Evolutionary conservation across 2,329 filamentous ascomycete species (phyloP), one percentile per base, ranked within the genome.

Genomic region (Penicillium sumatraense): DNA sequence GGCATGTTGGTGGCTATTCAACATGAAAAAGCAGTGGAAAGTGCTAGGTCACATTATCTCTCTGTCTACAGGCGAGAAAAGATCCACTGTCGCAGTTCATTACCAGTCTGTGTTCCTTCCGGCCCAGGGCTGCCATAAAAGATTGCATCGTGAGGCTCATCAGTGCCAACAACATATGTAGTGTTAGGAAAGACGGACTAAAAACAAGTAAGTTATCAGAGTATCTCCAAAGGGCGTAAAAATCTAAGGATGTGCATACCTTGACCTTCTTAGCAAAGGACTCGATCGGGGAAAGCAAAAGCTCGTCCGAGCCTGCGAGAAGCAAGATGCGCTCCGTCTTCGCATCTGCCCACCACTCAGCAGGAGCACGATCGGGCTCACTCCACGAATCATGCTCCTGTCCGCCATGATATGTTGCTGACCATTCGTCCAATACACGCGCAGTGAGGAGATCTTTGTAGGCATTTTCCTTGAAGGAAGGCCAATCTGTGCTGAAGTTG

Each of bases 241-340:
- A 23, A 11, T 23, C 36, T 6, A 5, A 26, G n/a, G 8, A 44
- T 11, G 8, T n/a, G 42, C 62, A 41, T 60, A 72, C 70, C 68
- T 68, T 66, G 3, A 73, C 53, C 54, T 66, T 72, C 50, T 70
- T 61, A 33, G 57, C 71, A 62, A 74, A 72, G 18, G 52, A 60
- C 20, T 68, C 63, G 58, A 74, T 66, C 2, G 54, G 46, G n/a
- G 64, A 66, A 26, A 84, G 70, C 31, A 87, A 58, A 11, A 85
- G 68, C 72, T 87, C 84, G 49, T 80, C 76, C 3, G 69, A 75
- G 2, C 84, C 85, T 5, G 74, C 81, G 63, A 81, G 77, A 13
- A 86, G 70, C 35, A 85, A 59, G 1, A 86, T 73, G 40, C 79
- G 74, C 50, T 76, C 71, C 8, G 81, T 75, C 9, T 76, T 72